Evolutionary conservation across 2,329 filamentous ascomycete species (phyloP).

Genomic region (Chaetomiaceae sp.): DNA sequence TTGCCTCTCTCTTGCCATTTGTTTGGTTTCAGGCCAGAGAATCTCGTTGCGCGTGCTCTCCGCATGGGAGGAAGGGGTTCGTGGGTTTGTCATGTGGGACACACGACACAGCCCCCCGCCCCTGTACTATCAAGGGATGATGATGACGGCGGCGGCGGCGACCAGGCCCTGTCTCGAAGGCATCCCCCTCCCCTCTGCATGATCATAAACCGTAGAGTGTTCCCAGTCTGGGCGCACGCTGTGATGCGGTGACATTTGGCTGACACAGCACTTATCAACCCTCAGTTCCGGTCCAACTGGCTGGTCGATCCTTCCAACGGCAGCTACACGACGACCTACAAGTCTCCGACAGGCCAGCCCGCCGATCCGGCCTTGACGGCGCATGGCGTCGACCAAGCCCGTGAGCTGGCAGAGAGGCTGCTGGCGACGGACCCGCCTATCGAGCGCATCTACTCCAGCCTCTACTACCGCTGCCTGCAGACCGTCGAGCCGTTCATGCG

Average conservation of each 20-base stretch:
- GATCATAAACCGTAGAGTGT: background rate
- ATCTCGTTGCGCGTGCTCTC: background rate
- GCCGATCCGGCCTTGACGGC: conserved; percentile 82
- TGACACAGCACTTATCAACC: no score
- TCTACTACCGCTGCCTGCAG: conserved; percentile 83
- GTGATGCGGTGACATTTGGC: no score
- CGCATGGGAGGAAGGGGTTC: background rate
- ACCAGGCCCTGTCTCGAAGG: background rate
- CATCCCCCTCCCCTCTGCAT: background rate
- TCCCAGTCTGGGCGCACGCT: background rate
- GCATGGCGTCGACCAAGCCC: conserved; percentile 77
- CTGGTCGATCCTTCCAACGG: conserved; percentile 75
- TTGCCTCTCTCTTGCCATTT: background rate
- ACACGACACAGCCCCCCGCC: no score
- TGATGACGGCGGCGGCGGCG: no score
- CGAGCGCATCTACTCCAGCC: conserved; percentile 73
- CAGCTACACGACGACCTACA: conserved; percentile 65
- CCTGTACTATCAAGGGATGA: background rate
- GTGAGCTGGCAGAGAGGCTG: conserved; percentile 66
- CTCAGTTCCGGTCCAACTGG: conserved; percentile 89
- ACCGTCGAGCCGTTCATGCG: conserved; percentile 66
- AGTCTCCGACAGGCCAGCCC: conserved; percentile 79
- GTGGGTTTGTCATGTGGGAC: no score
- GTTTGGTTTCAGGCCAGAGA: conserved; percentile 1
- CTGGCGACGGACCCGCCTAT: conserved; percentile 57